Conservation (phyloP, 345 rosid genomes). For the Odontarrhena argentea region DNA sequence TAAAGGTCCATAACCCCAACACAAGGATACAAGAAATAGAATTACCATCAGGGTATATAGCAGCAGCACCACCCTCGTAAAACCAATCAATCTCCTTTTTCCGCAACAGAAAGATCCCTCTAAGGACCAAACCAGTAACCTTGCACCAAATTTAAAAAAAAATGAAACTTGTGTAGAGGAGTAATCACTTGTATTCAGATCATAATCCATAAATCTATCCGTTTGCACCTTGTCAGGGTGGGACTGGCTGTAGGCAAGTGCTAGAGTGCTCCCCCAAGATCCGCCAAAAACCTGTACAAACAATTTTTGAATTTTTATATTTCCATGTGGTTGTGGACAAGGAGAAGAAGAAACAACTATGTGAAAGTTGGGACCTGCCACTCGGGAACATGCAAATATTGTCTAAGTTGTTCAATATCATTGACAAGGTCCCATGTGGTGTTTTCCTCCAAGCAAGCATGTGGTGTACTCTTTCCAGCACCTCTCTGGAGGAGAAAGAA, state of each 20-base stretch:
- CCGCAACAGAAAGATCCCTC: constrained; percentile 88
- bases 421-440: constrained; percentile 88
- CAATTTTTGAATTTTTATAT: constrained; percentile 4
- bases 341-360: background rate
- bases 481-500: constrained; percentile 54
- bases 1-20: background rate
- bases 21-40: constrained; percentile 13
- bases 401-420: constrained; percentile 87
- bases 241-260: constrained; percentile 83
- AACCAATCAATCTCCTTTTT: constrained; percentile 99
- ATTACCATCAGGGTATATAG: constrained; percentile 93
- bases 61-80: constrained; percentile 95
- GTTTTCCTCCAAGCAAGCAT: constrained; percentile 92
- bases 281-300: constrained; percentile 83
- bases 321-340: background rate
- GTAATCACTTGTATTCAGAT: background rate
- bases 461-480: constrained; percentile 95
- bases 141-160: constrained; percentile 32
- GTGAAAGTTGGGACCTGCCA: constrained; percentile 64
- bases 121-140: constrained; percentile 90
- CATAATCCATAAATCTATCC: constrained; percentile 9
- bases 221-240: constrained; percentile 77
- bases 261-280: constrained; percentile 98
- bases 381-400: constrained; percentile 76
- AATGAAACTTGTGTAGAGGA: constrained; percentile 7